Evolutionary conservation across 2,329 filamentous ascomycete species (phyloP).

Genomic region (Verticillium albo-atrum): DNA sequence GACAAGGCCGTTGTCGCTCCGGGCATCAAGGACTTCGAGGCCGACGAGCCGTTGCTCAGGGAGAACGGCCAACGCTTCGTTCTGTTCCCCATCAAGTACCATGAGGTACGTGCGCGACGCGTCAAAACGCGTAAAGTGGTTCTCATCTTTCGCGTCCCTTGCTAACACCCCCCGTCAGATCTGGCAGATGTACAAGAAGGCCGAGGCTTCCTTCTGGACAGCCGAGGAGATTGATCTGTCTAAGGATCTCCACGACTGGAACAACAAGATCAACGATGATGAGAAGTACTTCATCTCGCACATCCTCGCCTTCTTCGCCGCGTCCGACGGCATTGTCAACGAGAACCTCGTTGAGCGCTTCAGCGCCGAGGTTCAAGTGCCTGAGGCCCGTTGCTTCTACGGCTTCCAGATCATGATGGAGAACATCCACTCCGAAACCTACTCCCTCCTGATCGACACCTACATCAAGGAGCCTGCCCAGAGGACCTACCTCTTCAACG

Average conservation of each 20-base stretch:
- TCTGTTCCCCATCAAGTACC: slow-evolving; percentile 98
- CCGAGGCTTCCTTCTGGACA: slow-evolving; percentile 99
- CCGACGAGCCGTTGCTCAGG: slow-evolving; percentile 83
- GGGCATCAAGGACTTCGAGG: slow-evolving; percentile 63
- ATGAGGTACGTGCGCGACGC: slow-evolving; percentile 72
- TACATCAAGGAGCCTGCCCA: slow-evolving; percentile 98
- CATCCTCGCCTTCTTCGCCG: slow-evolving; percentile 97
- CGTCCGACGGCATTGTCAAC: slow-evolving; percentile 98
- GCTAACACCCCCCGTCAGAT: slow-evolving; percentile 54
- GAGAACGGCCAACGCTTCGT: slow-evolving; percentile 97
- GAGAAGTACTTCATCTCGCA: slow-evolving; percentile 98
- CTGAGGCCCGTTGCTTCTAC: slow-evolving; percentile 98
- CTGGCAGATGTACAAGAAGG: slow-evolving; percentile 99
- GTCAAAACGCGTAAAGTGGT: slow-evolving; percentile 66
- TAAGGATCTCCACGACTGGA: slow-evolving; percentile 99
- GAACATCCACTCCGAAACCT: slow-evolving; percentile 99
- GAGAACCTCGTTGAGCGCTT: slow-evolving; percentile 99
- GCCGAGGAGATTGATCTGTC: slow-evolving; percentile 99
- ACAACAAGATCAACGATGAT: slow-evolving; percentile 93
- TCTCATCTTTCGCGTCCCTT: slow-evolving; percentile 1
- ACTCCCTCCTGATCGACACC: slow-evolving; percentile 97
- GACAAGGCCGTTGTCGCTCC: slow-evolving; percentile 37
- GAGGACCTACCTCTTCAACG: slow-evolving; percentile 92
- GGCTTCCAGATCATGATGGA: slow-evolving; percentile 99
- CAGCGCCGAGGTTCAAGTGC: slow-evolving; percentile 93